Evolutionary conservation across 108 stramenopile species (phyloP), one percentile per base, ranked within the genome.

Genomic region (Parmales sp.): DNA sequence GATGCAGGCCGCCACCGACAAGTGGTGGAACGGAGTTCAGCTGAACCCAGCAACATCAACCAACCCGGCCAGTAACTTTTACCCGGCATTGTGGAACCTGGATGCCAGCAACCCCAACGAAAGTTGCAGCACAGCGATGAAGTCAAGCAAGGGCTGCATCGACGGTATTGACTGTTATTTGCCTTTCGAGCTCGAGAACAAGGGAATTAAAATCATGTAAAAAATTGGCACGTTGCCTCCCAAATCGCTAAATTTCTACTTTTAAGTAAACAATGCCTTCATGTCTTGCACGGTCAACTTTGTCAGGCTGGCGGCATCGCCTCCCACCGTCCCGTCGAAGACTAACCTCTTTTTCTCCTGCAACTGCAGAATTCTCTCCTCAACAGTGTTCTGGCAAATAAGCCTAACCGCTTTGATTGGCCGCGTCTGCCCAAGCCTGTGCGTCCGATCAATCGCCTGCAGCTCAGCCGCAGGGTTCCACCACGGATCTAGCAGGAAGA

Each of bases 371-470:
- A 99, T 96, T 23, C 95, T 80, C 65, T 95, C 96, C 74, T 99
- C 99, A 13, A 99, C 94, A 16, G 95, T 96, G 69, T 95, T 84
- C 68, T 95, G 90, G 9, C 89, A 86, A 68, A 99, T 92, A 76
- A 97, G 96, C 36, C 99, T 82, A 20, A 94, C 82, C 11, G 96
- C 97, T 37, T 84, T 80, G 71, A 99, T 96, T 0, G 94, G 88
- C 22, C 93, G 81, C 65, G 85, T 83, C 75, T 98, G 97, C 2
- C 97, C 97, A 7, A 99, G 77, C 13, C 99, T 82, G 80, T 98
- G 97, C 4, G 94, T 95, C 39, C 99, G 81, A 65, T 97, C 95
- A 71, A 99, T 97, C 2, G 97, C 97, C 77, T 99, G 99, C 89
- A 95, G 91, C 73, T 98, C 97, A 1, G 94, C 95, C 4, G 91